These are phyloP conservation scores for Lizonia empirigonia DNA, from an alignment of 2,329 filamentous ascomycete genomes.

Conservation along the genomic window DNA sequence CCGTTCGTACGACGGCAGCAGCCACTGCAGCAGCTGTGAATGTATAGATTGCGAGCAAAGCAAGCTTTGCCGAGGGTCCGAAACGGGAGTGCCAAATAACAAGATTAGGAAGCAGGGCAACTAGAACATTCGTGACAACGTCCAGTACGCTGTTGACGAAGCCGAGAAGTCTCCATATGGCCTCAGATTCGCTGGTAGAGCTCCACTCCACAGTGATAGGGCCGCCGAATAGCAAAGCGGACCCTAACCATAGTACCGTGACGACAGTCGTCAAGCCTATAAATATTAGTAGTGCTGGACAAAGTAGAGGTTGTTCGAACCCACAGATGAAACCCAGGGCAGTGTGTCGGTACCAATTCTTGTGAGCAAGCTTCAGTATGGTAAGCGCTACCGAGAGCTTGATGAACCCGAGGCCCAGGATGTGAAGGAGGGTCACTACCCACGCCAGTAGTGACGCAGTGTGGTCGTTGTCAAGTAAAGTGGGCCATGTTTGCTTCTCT, in stretches of 20 bases:
- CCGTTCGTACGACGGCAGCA: neutral
- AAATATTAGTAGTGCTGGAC: slow-evolving; percentile 1
- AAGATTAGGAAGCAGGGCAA: neutral
- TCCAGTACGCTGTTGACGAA: slow-evolving; percentile 9
- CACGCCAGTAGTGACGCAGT: slow-evolving; percentile 13
- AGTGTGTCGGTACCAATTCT: slow-evolving; percentile 45
- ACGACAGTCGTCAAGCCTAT: slow-evolving; percentile 38
- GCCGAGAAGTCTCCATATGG: neutral
- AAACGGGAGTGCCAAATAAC: neutral
- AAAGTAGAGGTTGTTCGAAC: neutral
- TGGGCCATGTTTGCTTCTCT: neutral
- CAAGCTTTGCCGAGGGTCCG: neutral
- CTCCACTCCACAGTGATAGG: slow-evolving; percentile 56
- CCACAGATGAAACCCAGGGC: slow-evolving; percentile 52
- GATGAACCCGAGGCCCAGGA: slow-evolving; percentile 52
- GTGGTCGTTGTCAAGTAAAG: neutral
- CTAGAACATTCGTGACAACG: neutral
- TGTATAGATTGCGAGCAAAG: neutral
- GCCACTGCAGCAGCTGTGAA: neutral
- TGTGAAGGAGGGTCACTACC: slow-evolving; percentile 49
- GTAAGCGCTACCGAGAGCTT: slow-evolving; percentile 57
- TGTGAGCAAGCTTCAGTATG: slow-evolving; percentile 51
- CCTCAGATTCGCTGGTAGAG: neutral
- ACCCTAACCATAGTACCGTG: slow-evolving; percentile 50
- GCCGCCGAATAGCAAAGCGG: slow-evolving; percentile 54